Evolutionary conservation across 495 filamentous ascomycete genomes (phyloP), one percentile per base, ranked within the genome.

Genomic region (Mytilinidion resinicola): DNA sequence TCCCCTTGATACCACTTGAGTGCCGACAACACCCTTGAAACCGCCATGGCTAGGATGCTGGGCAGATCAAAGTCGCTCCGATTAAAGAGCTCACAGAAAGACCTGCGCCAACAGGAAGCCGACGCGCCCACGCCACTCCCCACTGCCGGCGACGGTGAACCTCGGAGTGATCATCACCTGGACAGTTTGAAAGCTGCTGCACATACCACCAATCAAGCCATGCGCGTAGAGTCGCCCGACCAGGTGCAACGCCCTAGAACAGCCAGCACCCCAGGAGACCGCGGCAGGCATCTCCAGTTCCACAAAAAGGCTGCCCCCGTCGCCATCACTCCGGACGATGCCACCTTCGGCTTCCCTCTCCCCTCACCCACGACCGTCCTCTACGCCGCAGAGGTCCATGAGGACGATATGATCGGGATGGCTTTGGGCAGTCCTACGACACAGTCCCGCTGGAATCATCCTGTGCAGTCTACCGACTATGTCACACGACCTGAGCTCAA

Each of bases 361-460:
- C 47, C 56, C 20, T 53, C 59, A 4, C 46, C 55, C 35, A 57
- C 55, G 33, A 62, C 63, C 12, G 48, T 67, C 44, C 51, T 67
- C 15, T 67, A 67, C 51, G 51, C 63, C 34, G 62, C 64, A 14
- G 66, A 65, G 42, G 39, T 66, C 25, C 50, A 62, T 43, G 62
- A 64, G 39, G 56, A 59, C 53, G 68, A 69, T 44, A 67, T 71
- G 57, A 81, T 83, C 53, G 80, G 80, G 1, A 74, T 82, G 51
- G 80, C 79, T 0, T 60, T 83, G 37, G 80, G 80, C 20, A 82
- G 78, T 57, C 80, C 80, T 2, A 65, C 67, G 37, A 63, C 69
- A 34, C 72, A 65, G 19, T 67, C 70, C 33, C 55, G 62, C 42
- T 65, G 59, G 59, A 50, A 52, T 11, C 37, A 53, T 9, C 35